Evolutionary conservation across 2,329 filamentous ascomycete species (phyloP), one percentile per base, ranked within the genome.

Genomic region (Phaeosphaeria sp.): DNA sequence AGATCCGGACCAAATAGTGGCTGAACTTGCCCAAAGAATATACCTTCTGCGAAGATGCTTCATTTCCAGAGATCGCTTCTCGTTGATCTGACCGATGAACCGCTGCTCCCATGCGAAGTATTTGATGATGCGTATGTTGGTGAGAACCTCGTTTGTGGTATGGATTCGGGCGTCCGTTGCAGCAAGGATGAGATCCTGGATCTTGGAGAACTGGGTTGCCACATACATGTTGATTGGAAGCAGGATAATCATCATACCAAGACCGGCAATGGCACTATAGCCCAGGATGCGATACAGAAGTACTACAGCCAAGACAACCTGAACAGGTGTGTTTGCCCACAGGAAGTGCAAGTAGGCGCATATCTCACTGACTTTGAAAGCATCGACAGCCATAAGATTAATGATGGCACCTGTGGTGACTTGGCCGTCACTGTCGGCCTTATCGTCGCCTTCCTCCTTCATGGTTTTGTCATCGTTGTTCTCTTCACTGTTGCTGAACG

Each of bases 321-420:
- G 93, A 0, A 95, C 91, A 0, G 95, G 95, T 1, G 94, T 93
- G 60, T 91, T 89, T 0, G 93, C 94, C 82, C 94, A 91, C n/a
- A 99, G 82, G 78, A 96, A 99, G 78, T 99, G 95, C 30, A 99
- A 82, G 75, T 99, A 99, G 0, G 94, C 91, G 39, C 92, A 95
- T 57, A 97, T 89, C 74, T 99, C 95, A 61, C 92, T 91, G 54
- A 99, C 92, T 80, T 99, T 99, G 87, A 98, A 98, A 48, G 94
- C 97, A 81, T 99, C 96, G 42, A 99, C 96, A 11, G 95, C 96
- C 95, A 99, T 99, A 65, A 99, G 83, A 77, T 98, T 99, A 81
- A 99, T 99, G 71, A 99, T 97, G n/a, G 95, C 96, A 61, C 96
- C 95, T 50, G 96, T 85, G 60, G 95, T 97, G 40, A 93, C 94